Base-by-base conservation (phyloP, 805 yeast genomes). In the Wickerhamomyces canadensis region DNA sequence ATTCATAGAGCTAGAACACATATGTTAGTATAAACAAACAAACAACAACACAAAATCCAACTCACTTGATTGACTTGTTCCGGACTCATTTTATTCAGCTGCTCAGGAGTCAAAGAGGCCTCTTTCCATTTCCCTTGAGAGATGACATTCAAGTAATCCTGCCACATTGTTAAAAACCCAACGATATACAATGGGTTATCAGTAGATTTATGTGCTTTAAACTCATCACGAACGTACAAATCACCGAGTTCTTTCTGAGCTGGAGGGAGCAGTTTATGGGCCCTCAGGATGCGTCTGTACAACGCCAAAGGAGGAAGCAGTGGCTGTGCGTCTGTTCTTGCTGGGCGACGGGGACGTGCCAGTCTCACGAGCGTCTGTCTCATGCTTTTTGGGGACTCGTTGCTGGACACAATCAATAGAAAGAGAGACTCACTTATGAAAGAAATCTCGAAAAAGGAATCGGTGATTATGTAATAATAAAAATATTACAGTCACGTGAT, bases 151-250 rank as follows among this genome's bases (percentile, higher is more conserved):
- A 84, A 67, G 51, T 84, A 84, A 43, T 82, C 91, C 60, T 93
- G 98, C 99, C 99, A 93, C 42, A 86, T 81, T 1, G 95, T 78
- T 43, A 93, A 68, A 51, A 93, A 93, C 10, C 97, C 98, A 10
- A 93, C 88, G 24, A 93, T 87, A 54, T 91, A 95, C 18, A 87
- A 68, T 4, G 99, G 98, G 58, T 93, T 88, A 47, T 87, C 96
- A 6, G 82, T 73, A 33, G 67, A 61, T 42, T 78, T 74, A 62
- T 93, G 98, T 6, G 89, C 81, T 51, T 79, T 78, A 67, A 93
- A 93, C 63, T 93, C 99, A 25, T 80, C 75, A 55, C 79, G 84
- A 35, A 91, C 96, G 57, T 93, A 93, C 47, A 77, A 71, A 60
- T 93, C 96, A 4, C 98, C 99, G 17, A 93, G 68, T 36, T 78